phyloP scores from a whole-genome alignment of 768 basidiomycete genomes.

The Tricholoma saponaceum region DNA sequence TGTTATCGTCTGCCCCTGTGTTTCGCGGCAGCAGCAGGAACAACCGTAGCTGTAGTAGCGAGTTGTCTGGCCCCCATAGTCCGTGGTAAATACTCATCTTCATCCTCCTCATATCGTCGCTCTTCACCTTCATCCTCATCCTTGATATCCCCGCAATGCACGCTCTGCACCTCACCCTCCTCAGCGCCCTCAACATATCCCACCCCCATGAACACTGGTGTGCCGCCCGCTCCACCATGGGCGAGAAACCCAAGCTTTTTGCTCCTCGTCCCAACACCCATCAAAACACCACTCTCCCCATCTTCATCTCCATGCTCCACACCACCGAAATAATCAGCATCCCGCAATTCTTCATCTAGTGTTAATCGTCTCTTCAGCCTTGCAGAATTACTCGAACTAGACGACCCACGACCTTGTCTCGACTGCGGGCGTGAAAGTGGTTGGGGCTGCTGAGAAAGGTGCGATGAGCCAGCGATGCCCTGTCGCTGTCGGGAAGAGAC shows the following conservation, averaged over 20 bases:
- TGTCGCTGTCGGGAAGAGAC: background rate
- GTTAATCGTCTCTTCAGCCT: constrained; percentile 36
- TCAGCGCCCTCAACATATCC: constrained; percentile 61
- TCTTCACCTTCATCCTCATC: background rate
- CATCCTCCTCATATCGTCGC: constrained; percentile 1
- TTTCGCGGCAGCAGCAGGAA: background rate
- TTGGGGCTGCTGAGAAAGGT: background rate
- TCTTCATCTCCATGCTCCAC: constrained; percentile 28
- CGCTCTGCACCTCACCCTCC: constrained; percentile 19
- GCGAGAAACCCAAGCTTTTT: constrained; percentile 61
- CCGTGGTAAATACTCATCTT: constrained; percentile 13
- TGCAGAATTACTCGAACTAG: background rate
- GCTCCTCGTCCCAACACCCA: constrained; percentile 52
- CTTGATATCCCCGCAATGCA: background rate
- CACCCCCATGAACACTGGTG: constrained; percentile 65
- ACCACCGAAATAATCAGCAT: constrained; percentile 20
- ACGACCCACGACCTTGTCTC: background rate
- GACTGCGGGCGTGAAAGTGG: background rate
- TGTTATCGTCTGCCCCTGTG: background rate
- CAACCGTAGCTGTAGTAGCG: background rate
- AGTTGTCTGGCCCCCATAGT: background rate
- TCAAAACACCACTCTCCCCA: constrained; percentile 47
- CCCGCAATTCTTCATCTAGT: constrained; percentile 63
- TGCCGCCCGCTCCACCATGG: constrained; percentile 70
- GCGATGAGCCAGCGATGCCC: background rate